These are phyloP conservation scores for Pythium coloratum DNA, from an alignment of 352 stramenopile species.

Conservation along the genomic window DNA sequence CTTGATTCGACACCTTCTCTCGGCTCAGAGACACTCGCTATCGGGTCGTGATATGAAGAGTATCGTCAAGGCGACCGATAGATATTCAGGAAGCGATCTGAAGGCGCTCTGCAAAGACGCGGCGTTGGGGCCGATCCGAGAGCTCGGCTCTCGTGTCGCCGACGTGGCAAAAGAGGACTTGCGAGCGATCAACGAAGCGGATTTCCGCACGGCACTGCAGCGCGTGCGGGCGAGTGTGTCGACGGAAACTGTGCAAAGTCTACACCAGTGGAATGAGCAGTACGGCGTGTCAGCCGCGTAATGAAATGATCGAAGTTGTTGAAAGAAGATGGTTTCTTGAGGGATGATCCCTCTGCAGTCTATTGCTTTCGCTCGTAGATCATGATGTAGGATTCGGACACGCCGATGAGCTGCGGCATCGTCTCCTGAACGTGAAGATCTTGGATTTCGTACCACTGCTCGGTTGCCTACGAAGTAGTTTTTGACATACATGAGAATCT, in stretches of 20 bases:
- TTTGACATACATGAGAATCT: conserved; percentile 11
- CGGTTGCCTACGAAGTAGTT: conserved; percentile 60
- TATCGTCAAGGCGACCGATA: conserved; percentile 72
- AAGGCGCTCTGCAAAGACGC: conserved; percentile 95
- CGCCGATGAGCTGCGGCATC: conserved; percentile 97
- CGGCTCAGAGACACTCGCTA: conserved; percentile 50
- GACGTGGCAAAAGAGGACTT: conserved; percentile 65
- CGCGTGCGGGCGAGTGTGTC: conserved; percentile 78
- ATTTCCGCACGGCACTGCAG: conserved; percentile 60
- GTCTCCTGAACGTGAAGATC: conserved; percentile 97
- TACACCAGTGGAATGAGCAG: conserved; percentile 68
- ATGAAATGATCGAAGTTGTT: conserved; percentile 16
- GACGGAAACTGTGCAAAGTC: conserved; percentile 42
- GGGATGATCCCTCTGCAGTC: conserved; percentile 8
- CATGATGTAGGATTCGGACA: conserved; percentile 94
- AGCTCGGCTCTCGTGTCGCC: conserved; percentile 57
- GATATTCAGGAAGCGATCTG: conserved; percentile 86
- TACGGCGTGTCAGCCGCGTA: conserved; percentile 59
- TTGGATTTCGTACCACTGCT: conserved; percentile 99
- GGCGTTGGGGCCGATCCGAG: conserved; percentile 90
- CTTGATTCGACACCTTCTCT: conserved; percentile 62
- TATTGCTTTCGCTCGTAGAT: conserved; percentile 86
- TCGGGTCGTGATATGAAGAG: conserved; percentile 59
- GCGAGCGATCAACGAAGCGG: conserved; percentile 48
- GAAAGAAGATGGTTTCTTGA: neutral